Base-by-base conservation (phyloP, 345 rosid genomes). In the Cardamine chenopodiifolia region DNA sequence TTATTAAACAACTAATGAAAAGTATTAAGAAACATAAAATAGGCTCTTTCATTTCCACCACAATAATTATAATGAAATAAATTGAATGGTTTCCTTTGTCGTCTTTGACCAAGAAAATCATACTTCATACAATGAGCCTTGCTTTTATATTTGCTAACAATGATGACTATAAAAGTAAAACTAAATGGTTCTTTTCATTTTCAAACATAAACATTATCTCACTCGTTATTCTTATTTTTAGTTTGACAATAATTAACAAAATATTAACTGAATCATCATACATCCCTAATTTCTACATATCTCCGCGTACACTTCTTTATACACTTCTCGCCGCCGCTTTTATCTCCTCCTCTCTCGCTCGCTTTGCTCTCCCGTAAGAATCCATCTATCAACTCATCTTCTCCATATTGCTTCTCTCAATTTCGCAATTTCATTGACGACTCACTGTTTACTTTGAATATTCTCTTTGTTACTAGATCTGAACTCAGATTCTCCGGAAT, bases 401-500 rank as follows among this genome's bases (percentile, higher is more conserved):
- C 56, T 28, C 35, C 32, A 6, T 2, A 1, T 56, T 13, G 3
- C 62, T 19, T 52, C 70, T 35, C 17, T 9, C 7, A 2, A 2
- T 10, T 9, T 8, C 26, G 3, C 52, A 18, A 15, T 8, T 17
- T 5, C 54, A 17, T 17, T 8, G 3, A 18, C 25, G 1, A 56
- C 29, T 67, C 28, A 75, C 20, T 2, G 31, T 23, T 66, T 47
- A 18, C 44, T 32, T 48, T 49, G 8, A 6, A 9, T 25, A 13
- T 20, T 49, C 8, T 67, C 53, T 48, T 66, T 74, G 35, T 5
- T 17, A 50, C 31, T 82, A 88, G 92, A 85, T 88, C 92, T 78
- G 82, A 79, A 70, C 74, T 79, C 75, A 56, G 86, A 80, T 17
- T 56, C 74, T 10, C 63, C 12, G 74, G 74, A 61, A 68, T 72